Base-by-base conservation (phyloP, 164 flowering plant species). In the Magnolia sinica region DNA sequence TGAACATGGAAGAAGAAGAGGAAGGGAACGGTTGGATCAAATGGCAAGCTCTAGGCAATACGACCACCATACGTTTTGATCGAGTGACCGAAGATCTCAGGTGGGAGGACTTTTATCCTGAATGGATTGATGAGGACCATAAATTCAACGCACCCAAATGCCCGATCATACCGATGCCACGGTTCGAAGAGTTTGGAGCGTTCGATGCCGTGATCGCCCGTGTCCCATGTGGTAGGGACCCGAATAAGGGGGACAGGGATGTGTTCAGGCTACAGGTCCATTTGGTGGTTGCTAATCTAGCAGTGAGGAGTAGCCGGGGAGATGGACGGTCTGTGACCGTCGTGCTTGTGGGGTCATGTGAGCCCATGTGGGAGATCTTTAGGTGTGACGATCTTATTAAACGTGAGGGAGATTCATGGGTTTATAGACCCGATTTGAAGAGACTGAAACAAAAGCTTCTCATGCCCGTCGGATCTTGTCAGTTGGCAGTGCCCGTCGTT, bases 291-390 rank as follows among this genome's bases (percentile, higher is more conserved):
- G 98, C 95, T 29, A 88, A 88, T 73, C 73, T 94, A 64, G 88
- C 76, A 77, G 88, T 82, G 63, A 78, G 77, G 70, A 87, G 79
- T 37, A 83, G 87, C 14, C 61, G 83, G 77, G 27, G 8, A 50
- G 19, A 50, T 3, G 86, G 65, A 1, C 24, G 84, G 72, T 22
- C 79, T 20, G 85, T 86, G 73, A 82, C 78, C 73, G 90, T 81
- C 8, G 96, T 88, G 79, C 89, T 92, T 65, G 18, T 87, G 6
- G 93, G 91, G 0, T 51, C 80, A 1, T 90, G 93, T 76, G 88
- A 79, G 78, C 91, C 98, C 16, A 93, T 93, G 94, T 23, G 65
- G 86, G 96, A 93, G 87, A 73, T 93, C 3, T 93, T 90, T 75
- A 79, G 91, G 55, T 91, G 96, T 58, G 92, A 91, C 75, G 98